Conservation (phyloP, 1,139 yeast genomes). For the Suhomyces panamericanus region DNA sequence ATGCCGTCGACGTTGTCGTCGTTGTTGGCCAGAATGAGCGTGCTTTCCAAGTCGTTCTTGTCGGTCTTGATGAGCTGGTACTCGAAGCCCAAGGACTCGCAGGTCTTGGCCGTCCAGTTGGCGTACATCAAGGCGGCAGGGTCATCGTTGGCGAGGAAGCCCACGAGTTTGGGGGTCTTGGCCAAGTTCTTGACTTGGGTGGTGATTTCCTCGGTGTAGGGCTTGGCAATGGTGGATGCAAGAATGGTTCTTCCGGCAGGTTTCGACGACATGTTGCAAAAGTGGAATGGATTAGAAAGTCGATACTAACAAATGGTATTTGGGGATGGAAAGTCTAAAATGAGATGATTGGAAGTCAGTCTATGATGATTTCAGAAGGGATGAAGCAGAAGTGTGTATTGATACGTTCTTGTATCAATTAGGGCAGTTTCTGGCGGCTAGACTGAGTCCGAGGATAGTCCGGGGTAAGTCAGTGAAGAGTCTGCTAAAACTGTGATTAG, state of each 20-base stretch:
- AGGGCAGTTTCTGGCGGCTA: too few relatives aligned
- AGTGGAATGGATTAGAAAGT: too few relatives aligned
- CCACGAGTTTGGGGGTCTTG: slow-evolving; percentile 74
- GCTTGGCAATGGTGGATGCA: slow-evolving; percentile 85
- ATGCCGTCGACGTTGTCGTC: slow-evolving; percentile 83
- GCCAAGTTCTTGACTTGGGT: slow-evolving; percentile 54
- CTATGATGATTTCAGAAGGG: too few relatives aligned
- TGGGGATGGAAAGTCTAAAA: too few relatives aligned
- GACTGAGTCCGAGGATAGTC: background rate
- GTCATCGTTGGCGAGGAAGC: slow-evolving; percentile 86
- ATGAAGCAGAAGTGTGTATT: too few relatives aligned
- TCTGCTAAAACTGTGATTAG: too few relatives aligned
- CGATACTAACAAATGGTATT: too few relatives aligned
- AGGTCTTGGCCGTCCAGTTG: slow-evolving; percentile 91
- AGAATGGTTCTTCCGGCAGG: slow-evolving; percentile 77
- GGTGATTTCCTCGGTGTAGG: slow-evolving; percentile 70
- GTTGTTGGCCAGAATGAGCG: slow-evolving; percentile 75
- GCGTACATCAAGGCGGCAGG: slow-evolving; percentile 97
- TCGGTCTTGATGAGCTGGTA: slow-evolving; percentile 74
- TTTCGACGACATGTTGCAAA: slow-evolving; percentile 18
- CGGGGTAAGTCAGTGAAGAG: background rate
- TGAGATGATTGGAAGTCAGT: too few relatives aligned
- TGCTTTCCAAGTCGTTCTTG: slow-evolving; percentile 83
- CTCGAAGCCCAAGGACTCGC: slow-evolving; percentile 78
- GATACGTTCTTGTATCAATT: too few relatives aligned